These are phyloP conservation scores for Malus domestica DNA, from an alignment of 306 rosid genomes.

Conservation along the genomic window ASM211411v1 NC_041803.1:9613501-9614000, in stretches of 20 bases:
- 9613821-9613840: constrained; percentile 24
- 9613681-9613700: constrained; percentile 8
- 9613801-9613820: constrained; percentile 19
- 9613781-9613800: constrained; percentile 32
- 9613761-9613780: constrained; percentile 45
- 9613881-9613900: constrained; percentile 16
- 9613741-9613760: constrained; percentile 40
- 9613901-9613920: constrained; percentile 67
- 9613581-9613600: constrained; percentile 11
- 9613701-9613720: constrained; percentile 34
- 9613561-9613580: constrained; percentile 6
- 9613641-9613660: not conserved
- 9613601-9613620: constrained; percentile 1
- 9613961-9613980: constrained; percentile 33
- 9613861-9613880: constrained; percentile 13
- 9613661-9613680: constrained; percentile 10
- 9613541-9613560: not conserved
- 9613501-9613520: not conserved
- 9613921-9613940: constrained; percentile 87
- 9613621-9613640: constrained; percentile 4
- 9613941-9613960: constrained; percentile 40
- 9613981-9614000: constrained; percentile 38
- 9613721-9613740: constrained; percentile 27
- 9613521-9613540: not conserved
- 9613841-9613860: not conserved